A percentile compares a stretch with the other conserved stretches of the same genome.
Evolutionary conservation across 2,329 filamentous ascomycete genomes (phyloP).

Genomic region (Nemania sp.): DNA sequence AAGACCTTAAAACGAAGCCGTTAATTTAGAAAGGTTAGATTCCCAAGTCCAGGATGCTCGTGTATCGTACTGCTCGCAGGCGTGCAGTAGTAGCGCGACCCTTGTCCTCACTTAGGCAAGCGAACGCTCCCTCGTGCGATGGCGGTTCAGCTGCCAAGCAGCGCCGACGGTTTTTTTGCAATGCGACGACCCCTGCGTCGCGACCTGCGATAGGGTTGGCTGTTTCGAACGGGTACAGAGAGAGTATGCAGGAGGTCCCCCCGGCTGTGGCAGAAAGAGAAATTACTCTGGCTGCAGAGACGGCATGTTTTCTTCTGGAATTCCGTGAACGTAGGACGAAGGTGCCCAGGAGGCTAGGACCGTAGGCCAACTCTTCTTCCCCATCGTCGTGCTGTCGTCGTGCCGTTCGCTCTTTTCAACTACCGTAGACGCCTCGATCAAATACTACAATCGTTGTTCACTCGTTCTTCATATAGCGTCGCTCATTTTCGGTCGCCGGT

Average conservation of each 20-base stretch:
- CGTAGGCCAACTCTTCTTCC: slow-evolving; percentile 9
- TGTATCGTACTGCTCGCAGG: not conserved
- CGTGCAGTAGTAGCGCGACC: not conserved
- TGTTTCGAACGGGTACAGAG: slow-evolving; percentile 3
- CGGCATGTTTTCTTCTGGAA: not conserved
- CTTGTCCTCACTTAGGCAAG: slow-evolving; percentile 19
- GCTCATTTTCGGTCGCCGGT: slow-evolving; percentile 18
- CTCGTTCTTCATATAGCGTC: slow-evolving; percentile 15
- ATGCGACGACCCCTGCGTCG: slow-evolving; percentile 16
- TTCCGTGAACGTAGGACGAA: no score
- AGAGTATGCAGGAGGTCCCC: slow-evolving; percentile 9
- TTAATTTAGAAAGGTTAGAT: not conserved
- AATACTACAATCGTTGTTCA: not conserved
- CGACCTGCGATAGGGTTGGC: slow-evolving; percentile 1
- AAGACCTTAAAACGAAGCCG: no score
- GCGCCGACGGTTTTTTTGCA: not conserved
- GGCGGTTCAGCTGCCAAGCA: slow-evolving; percentile 26
- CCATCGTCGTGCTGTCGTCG: not conserved
- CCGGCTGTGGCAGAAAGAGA: slow-evolving; percentile 2
- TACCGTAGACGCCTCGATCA: not conserved
- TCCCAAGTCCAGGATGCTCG: not conserved
- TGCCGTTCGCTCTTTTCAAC: slow-evolving; percentile 16
- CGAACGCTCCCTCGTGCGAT: slow-evolving; percentile 1
- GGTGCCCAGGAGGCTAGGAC: not conserved
- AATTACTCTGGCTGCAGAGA: slow-evolving; percentile 9